These are phyloP conservation scores for Goniomonas avonlea DNA, from an alignment of 78 protist genomes.

Conservation along the genomic window DNA sequence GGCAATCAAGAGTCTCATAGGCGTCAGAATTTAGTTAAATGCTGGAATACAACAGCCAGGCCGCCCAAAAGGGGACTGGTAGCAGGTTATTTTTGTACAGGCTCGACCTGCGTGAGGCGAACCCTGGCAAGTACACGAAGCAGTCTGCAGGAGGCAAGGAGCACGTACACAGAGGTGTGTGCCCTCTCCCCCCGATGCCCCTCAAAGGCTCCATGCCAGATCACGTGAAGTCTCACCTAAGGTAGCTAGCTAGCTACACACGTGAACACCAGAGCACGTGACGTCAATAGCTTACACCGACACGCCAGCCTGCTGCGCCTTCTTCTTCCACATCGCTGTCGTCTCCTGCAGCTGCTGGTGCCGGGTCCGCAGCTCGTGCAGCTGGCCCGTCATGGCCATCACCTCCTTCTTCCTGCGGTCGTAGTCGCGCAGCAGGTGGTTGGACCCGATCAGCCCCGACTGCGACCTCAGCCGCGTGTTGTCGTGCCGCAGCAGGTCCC, in stretches of 20 bases:
- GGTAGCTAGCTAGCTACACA: not conserved
- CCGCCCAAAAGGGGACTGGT: no score
- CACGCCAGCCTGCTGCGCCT: no score
- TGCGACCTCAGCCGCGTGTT: not conserved
- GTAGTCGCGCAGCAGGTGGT: slow-evolving; percentile 45
- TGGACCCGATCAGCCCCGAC: slow-evolving; percentile 44
- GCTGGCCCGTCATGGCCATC: not conserved
- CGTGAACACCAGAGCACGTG: not conserved
- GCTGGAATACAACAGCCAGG: no score
- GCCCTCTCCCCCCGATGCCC: not conserved
- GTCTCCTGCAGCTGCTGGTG: not conserved
- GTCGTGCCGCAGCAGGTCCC: slow-evolving; percentile 42
- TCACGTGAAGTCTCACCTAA: not conserved
- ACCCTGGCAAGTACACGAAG: no score
- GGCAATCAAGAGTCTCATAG: not conserved
- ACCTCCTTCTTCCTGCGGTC: slow-evolving; percentile 37
- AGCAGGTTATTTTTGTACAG: no score
- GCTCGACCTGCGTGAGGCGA: not conserved
- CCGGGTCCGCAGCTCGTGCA: not conserved
- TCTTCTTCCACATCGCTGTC: no score
- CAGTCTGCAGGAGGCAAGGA: no score
- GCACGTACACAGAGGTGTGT: no score
- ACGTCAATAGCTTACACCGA: not conserved
- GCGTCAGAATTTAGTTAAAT: no score
- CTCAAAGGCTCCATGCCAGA: not conserved